These are phyloP conservation scores for Exophiala phaeomuriformis DNA, from an alignment of 2,329 filamentous ascomycete species.

Conservation along the genomic window DNA sequence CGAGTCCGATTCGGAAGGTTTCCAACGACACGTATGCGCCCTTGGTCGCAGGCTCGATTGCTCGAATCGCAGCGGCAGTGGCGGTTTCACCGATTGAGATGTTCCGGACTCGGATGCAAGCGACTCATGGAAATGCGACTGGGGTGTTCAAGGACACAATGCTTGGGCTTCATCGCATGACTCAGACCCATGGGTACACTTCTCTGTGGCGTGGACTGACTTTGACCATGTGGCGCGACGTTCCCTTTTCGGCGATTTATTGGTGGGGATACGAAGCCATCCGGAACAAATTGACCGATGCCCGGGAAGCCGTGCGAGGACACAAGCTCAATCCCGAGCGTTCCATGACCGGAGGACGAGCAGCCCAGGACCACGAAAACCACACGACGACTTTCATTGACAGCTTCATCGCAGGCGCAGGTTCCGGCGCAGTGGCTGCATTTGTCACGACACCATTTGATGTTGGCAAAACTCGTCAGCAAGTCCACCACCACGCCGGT, in stretches of 20 bases:
- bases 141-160: constrained; percentile 75
- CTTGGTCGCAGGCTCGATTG: constrained; percentile 68
- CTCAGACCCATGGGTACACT: constrained; percentile 64
- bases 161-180: constrained; percentile 69
- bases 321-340: constrained; percentile 37
- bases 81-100: constrained; percentile 88
- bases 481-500: constrained; percentile 62
- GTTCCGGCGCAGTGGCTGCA: constrained; percentile 76
- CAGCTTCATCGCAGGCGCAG: constrained; percentile 78
- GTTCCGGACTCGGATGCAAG: constrained; percentile 86
- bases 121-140: constrained; percentile 51
- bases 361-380: constrained; percentile 57
- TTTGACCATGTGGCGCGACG: constrained; percentile 90
- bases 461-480: constrained; percentile 91
- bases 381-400: constrained; percentile 74
- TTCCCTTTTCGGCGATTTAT: constrained; percentile 93
- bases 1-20: constrained; percentile 61
- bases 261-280: constrained; percentile 96
- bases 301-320: constrained; percentile 49
- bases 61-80: constrained; percentile 71
- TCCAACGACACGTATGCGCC: constrained; percentile 67
- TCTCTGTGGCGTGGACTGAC: constrained; percentile 87
- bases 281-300: constrained; percentile 61
- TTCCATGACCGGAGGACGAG: constrained; percentile 35
- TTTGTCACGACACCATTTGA: constrained; percentile 92